Conservation (phyloP, 1,284 basidiomycete genomes). For the Sanguinoderma infundibulare region DNA sequence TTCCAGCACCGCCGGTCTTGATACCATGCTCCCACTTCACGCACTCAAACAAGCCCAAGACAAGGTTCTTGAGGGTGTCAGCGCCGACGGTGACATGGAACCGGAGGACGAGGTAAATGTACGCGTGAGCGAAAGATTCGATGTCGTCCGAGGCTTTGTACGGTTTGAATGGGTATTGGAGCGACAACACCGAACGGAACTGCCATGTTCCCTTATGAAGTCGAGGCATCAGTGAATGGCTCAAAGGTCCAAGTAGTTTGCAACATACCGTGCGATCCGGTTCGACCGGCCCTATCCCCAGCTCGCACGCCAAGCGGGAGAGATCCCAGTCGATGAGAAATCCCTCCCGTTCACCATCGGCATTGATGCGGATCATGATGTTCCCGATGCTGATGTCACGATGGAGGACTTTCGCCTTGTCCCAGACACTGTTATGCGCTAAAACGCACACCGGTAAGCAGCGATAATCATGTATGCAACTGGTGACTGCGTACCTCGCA, state of each 20-base stretch:
- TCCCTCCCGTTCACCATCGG: not conserved
- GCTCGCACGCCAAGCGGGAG: not conserved
- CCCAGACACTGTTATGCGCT: conserved; percentile 5
- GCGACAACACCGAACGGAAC: conserved; percentile 10
- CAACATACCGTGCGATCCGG: not conserved
- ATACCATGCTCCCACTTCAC: not conserved
- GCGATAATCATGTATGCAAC: not conserved
- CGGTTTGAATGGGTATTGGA: conserved; percentile 6
- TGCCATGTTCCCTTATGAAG: conserved; percentile 17
- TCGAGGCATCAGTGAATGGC: no score
- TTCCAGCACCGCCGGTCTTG: not conserved
- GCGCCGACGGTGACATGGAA: no score
- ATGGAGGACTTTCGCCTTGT: not conserved
- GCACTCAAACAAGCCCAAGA: no score
- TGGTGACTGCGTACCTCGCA: not conserved
- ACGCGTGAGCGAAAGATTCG: conserved; percentile 13
- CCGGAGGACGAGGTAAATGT: not conserved
- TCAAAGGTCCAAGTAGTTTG: no score
- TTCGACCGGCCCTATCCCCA: not conserved
- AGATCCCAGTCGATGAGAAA: conserved; percentile 19
- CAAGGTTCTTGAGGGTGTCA: no score
- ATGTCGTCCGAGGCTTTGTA: conserved; percentile 16
- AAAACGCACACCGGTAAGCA: not conserved
- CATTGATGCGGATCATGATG: conserved; percentile 6
- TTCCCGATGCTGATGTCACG: conserved; percentile 14